Percentiles rank a stretch among this genome's conserved stretches.
Conservation (phyloP, 2,329 filamentous ascomycete species). For the Xylariales sp. region DNA sequence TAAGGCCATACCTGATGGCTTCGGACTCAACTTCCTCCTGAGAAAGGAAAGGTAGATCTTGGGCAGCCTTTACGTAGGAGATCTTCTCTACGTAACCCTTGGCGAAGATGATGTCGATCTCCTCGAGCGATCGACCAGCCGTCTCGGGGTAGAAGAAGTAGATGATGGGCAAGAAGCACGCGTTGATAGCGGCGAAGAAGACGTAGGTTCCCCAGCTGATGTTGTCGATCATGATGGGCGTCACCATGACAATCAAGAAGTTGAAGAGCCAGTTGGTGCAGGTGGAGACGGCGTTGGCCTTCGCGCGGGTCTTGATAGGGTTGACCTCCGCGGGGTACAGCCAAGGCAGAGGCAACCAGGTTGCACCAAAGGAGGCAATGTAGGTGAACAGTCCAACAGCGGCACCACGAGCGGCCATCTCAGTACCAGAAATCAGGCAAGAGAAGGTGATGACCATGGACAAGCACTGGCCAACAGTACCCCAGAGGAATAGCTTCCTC, state of each 20-base stretch:
- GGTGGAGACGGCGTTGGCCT: constrained; percentile 51
- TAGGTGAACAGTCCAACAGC: constrained; percentile 66
- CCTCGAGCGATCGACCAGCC: constrained; percentile 44
- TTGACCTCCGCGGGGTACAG: constrained; percentile 52
- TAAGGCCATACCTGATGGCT: constrained; percentile 26
- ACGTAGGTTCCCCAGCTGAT: constrained; percentile 47
- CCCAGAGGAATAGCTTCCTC: constrained; percentile 39
- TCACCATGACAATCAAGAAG: constrained; percentile 57
- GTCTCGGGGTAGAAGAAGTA: constrained; percentile 52
- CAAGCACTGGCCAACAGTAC: constrained; percentile 43
- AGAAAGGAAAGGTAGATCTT: constrained; percentile 49
- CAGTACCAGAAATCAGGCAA: constrained; percentile 59
- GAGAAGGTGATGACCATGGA: constrained; percentile 59
- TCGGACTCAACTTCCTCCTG: constrained; percentile 49
- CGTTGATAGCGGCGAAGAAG: constrained; percentile 43
- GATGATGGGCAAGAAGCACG: constrained; percentile 38
- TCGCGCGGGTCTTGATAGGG: constrained; percentile 40
- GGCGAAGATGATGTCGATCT: constrained; percentile 55
- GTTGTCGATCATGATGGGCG: constrained; percentile 57
- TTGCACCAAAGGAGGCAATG: constrained; percentile 65
- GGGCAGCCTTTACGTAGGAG: constrained; percentile 55
- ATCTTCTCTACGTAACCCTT: constrained; percentile 56
- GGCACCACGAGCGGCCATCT: constrained; percentile 59
- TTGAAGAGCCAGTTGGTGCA: constrained; percentile 48
- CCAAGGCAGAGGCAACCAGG: constrained; percentile 57